Evolutionary conservation across 345 rosid genomes (phyloP).

Genomic region (Gynandropsis gynandra): DNA sequence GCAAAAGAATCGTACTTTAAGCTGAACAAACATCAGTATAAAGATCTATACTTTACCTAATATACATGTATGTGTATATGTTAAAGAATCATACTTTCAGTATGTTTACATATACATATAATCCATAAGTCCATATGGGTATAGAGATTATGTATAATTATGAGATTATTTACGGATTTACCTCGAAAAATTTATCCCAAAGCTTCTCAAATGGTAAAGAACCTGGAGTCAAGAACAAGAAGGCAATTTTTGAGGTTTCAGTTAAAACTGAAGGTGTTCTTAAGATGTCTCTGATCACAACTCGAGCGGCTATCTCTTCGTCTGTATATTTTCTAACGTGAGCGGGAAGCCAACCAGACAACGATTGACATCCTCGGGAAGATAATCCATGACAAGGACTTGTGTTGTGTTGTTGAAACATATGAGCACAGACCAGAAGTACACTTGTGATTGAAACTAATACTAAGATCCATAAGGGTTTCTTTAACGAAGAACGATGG

Average conservation of each 20-base stretch:
- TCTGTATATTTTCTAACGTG: constrained; percentile 76
- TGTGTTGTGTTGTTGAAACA: constrained; percentile 66
- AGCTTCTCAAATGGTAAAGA: constrained; percentile 89
- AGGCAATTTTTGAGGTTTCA: constrained; percentile 68
- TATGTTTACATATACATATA: too few relatives aligned
- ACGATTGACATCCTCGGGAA: constrained; percentile 63
- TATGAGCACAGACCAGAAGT: constrained; percentile 63
- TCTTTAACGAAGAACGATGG: constrained; percentile 64
- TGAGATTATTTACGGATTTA: constrained; percentile 13
- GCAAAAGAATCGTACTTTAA: too few relatives aligned
- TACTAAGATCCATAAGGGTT: constrained; percentile 70
- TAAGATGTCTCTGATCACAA: constrained; percentile 66
- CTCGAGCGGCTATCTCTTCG: constrained; percentile 69
- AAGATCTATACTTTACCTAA: too few relatives aligned
- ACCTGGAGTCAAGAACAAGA: constrained; percentile 88
- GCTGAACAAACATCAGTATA: neutral
- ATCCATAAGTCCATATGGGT: too few relatives aligned
- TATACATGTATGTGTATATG: too few relatives aligned
- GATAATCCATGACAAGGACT: constrained; percentile 67
- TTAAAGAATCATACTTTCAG: too few relatives aligned
- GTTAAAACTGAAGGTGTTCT: constrained; percentile 41
- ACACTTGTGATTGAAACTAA: constrained; percentile 70
- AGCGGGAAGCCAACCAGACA: constrained; percentile 89
- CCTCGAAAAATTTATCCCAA: constrained; percentile 84
- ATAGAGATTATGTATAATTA: neutral